Evolutionary conservation across 345 rosid genomes (phyloP).

Genomic region (Kandelia obovata): DNA sequence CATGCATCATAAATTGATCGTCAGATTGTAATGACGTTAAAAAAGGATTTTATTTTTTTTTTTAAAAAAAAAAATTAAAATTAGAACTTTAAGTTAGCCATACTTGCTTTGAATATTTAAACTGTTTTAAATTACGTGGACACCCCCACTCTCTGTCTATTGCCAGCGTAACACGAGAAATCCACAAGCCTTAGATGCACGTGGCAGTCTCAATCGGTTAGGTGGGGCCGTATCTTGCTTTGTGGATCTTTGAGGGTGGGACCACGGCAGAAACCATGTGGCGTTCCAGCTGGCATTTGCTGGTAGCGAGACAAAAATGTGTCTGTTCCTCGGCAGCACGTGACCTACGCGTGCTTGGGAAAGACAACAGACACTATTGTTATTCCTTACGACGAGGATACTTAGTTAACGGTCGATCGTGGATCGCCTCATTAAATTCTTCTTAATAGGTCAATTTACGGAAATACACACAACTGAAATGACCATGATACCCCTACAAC

Average conservation of each 20-base stretch:
- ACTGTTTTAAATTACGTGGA: background rate
- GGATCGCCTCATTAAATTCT: no score
- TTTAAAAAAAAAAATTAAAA: no score
- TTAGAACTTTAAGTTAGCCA: no score
- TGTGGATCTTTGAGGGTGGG: constrained; percentile 6
- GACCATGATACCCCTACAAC: no score
- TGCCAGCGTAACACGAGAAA: background rate
- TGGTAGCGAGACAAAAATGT: constrained; percentile 35
- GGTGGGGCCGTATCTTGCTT: background rate
- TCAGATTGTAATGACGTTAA: no score
- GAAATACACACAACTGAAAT: no score
- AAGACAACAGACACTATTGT: constrained; percentile 4
- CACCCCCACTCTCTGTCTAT: background rate
- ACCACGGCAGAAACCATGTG: constrained; percentile 17
- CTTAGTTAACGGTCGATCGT: no score
- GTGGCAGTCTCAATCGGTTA: background rate
- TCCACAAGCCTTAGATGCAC: constrained; percentile 8
- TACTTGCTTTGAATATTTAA: no score
- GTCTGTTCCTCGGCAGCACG: constrained; percentile 34
- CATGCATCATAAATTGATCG: no score
- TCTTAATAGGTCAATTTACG: no score
- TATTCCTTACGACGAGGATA: no score
- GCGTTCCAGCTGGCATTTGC: constrained; percentile 18
- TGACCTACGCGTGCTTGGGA: constrained; percentile 40
- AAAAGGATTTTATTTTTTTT: no score